Evolutionary conservation across 495 filamentous ascomycete genomes (phyloP).

Genomic region (Talaromyces stipitatus): DNA sequence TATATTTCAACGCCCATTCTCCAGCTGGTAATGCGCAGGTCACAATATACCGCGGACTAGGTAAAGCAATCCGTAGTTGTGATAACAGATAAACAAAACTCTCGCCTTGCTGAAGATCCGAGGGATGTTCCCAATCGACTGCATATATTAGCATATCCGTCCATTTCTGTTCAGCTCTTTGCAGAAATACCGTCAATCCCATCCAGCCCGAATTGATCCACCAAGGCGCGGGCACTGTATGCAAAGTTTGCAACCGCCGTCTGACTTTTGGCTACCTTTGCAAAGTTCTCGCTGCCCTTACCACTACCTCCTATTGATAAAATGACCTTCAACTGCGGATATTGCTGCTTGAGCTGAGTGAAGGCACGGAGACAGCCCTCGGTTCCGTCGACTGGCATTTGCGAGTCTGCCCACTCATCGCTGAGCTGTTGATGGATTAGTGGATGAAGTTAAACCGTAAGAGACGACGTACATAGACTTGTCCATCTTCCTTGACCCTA

Average conservation of each 20-base stretch:
- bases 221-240: conserved; percentile 58
- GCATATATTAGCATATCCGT: conserved; percentile 2
- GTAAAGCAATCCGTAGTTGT: conserved; percentile 61
- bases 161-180: not conserved
- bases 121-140: conserved; percentile 93
- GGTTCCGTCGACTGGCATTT: conserved; percentile 71
- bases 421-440: conserved; percentile 53
- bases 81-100: conserved; percentile 69
- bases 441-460: not conserved
- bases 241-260: conserved; percentile 62
- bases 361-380: conserved; percentile 74
- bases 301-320: conserved; percentile 84
- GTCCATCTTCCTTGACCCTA: conserved; percentile 71
- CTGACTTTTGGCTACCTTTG: conserved; percentile 58
- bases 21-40: conserved; percentile 79
- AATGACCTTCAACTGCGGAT: conserved; percentile 70
- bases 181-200: conserved; percentile 69
- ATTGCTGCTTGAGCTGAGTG: conserved; percentile 61
- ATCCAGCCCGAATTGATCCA: conserved; percentile 70
- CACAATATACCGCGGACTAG: conserved; percentile 63
- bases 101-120: conserved; percentile 56
- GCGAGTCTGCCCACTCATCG: conserved; percentile 78
- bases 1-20: conserved; percentile 65
- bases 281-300: conserved; percentile 69
- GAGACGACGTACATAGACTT: conserved; percentile 57